phyloP scores from a whole-genome alignment of 352 stramenopile genomes.

The Saprolegnia parasitica region DNA sequence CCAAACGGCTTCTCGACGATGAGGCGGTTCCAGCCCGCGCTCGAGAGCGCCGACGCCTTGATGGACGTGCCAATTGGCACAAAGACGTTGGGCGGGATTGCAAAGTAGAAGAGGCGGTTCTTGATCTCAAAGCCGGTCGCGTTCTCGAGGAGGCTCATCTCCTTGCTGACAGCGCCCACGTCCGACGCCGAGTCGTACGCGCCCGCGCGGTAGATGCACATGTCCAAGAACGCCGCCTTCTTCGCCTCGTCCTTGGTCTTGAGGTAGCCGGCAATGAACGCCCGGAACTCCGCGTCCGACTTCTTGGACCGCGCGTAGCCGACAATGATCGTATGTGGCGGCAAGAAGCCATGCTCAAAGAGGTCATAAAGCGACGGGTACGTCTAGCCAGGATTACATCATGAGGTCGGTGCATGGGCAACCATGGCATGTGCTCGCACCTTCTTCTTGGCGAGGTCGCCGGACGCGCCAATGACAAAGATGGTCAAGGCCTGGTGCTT shows the following conservation, averaged over 20 bases:
- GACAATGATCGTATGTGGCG: constrained; percentile 76
- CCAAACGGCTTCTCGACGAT: constrained; percentile 99
- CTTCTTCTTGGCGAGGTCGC: constrained; percentile 88
- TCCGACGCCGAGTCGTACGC: constrained; percentile 83
- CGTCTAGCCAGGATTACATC: constrained; percentile 38
- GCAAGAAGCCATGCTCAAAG: constrained; percentile 73
- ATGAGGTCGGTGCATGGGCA: neutral
- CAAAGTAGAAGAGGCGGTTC: constrained; percentile 95
- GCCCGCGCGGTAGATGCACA: constrained; percentile 67
- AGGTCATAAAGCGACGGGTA: constrained; percentile 89
- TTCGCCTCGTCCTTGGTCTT: constrained; percentile 43
- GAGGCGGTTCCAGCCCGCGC: constrained; percentile 91
- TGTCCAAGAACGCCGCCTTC: constrained; percentile 68
- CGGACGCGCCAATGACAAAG: constrained; percentile 83
- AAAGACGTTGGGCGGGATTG: constrained; percentile 95
- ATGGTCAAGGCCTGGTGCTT: constrained; percentile 64
- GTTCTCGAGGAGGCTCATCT: constrained; percentile 64
- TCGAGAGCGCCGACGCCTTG: constrained; percentile 84
- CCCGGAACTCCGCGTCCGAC: constrained; percentile 79
- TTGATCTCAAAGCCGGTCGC: constrained; percentile 43
- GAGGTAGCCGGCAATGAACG: constrained; percentile 64
- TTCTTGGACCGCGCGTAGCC: constrained; percentile 80
- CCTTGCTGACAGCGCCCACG: constrained; percentile 60
- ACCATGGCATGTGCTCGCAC: constrained; percentile 6
- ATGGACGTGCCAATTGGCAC: constrained; percentile 90